Conservation (phyloP, 164 flowering plant genomes). For the Sextonia rubra region DNA sequence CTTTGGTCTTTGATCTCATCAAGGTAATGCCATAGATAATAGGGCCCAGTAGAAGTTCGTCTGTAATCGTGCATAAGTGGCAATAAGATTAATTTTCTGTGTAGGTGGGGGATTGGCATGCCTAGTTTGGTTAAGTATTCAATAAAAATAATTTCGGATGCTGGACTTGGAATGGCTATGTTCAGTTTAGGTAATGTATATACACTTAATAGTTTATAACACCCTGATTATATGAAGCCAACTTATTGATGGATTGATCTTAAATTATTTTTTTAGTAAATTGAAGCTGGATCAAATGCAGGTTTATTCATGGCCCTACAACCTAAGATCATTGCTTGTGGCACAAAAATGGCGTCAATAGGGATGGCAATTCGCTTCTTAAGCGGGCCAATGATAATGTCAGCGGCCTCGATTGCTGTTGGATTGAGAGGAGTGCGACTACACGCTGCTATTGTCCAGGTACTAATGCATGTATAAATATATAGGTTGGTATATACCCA, state of each 20-base stretch:
- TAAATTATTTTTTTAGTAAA: background rate
- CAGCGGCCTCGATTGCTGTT: slow-evolving; percentile 47
- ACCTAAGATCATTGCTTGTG: slow-evolving; percentile 60
- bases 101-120: slow-evolving; percentile 60
- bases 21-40: slow-evolving; percentile 23
- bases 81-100: background rate
- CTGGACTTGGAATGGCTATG: slow-evolving; percentile 78
- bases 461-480: background rate
- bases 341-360: slow-evolving; percentile 40
- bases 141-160: slow-evolving; percentile 60
- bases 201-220: too few species aligned
- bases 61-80: too few species aligned
- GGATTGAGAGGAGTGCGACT: slow-evolving; percentile 45
- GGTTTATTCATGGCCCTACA: slow-evolving; percentile 79
- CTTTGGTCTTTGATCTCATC: slow-evolving; percentile 61
- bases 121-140: slow-evolving; percentile 53
- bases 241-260: background rate
- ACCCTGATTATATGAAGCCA: background rate
- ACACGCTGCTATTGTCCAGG: slow-evolving; percentile 63
- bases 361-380: slow-evolving; percentile 54
- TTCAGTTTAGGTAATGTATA: slow-evolving; percentile 51
- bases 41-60: too few species aligned
- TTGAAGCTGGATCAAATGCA: slow-evolving; percentile 16
- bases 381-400: slow-evolving; percentile 52
- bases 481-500: background rate